These are phyloP conservation scores for Arthrobotrys musiformis DNA, from an alignment of 2,329 filamentous ascomycete species.

Conservation along the genomic window DNA sequence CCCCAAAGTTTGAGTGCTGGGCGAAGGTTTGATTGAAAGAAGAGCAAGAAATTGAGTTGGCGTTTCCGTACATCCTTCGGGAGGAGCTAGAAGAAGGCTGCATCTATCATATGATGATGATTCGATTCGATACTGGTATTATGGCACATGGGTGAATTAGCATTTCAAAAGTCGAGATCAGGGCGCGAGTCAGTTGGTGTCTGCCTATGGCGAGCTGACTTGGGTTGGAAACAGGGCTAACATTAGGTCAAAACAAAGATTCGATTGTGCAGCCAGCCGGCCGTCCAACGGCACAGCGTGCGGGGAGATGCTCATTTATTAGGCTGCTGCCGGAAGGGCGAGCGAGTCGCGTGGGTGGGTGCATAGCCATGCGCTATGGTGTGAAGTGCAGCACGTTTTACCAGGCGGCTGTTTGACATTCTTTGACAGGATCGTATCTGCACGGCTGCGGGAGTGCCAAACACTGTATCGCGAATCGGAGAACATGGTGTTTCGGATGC, in stretches of 20 bases:
- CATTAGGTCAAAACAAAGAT: not conserved
- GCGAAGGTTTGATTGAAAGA: not conserved
- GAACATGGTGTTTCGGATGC: not conserved
- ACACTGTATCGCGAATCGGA: constrained; percentile 18
- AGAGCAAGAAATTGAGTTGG: not conserved
- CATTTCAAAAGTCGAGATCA: not conserved
- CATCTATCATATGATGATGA: not conserved
- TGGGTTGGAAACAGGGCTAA: not conserved
- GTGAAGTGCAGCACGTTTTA: constrained; percentile 37
- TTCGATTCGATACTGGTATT: constrained; percentile 5
- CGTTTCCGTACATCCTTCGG: not conserved
- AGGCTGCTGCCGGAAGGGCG: constrained; percentile 7
- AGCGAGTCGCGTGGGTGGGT: constrained; percentile 45
- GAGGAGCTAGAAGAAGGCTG: no score
- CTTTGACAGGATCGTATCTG: not conserved
- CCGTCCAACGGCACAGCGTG: not conserved
- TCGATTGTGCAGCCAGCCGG: not conserved
- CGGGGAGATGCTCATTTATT: not conserved
- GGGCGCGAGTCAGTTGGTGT: not conserved
- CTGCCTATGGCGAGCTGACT: not conserved
- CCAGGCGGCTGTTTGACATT: constrained; percentile 27
- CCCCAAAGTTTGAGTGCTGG: not conserved
- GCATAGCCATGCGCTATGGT: constrained; percentile 18
- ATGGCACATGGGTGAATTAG: not conserved
- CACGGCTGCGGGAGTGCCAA: not conserved